Evolutionary conservation across 148 eudicot species (phyloP), one percentile per base, ranked within the genome.

Genomic region (Persicaria maculosa): DNA sequence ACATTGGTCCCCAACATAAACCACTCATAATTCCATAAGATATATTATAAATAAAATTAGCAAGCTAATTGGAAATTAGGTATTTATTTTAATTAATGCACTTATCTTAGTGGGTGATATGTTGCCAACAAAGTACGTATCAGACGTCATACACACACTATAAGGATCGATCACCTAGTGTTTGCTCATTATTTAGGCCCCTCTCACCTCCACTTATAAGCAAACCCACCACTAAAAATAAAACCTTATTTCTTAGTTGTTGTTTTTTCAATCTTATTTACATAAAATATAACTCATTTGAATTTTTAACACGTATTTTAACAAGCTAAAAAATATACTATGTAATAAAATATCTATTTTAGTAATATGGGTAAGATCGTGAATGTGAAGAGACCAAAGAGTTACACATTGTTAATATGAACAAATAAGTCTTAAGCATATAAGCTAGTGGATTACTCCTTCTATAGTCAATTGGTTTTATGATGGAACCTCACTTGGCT

Each of bases 81-180:
- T 65, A 40, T 65, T 65, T 1, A 15, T 43, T 65, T 40, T 12
- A 5, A 36, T 16, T 65, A 65, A 36, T 36, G 19, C 70, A 65
- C 47, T 43, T 40, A 65, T 25, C 10, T 47, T 71, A 71, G 50
- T 46, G 73, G 73, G 53, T 46, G 52, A 71, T 71, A 71, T 5
- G 70, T 71, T 71, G 73, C 73, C 73, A 71, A 19, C 54, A 71
- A 46, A 45, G 54, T 17, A 45, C 20, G 14, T 22, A 22, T 22
- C 25, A 17, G 8, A 71, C 73, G 73, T 71, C 73, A 71, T 47
- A 48, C 73, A 71, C 70, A 65, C 73, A 45, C 50, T 17, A 45
- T 25, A 14, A 19, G 46, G 25, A 22, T 22, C 25, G 31, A 31
- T 9, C 31, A 2, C 22, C 50, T 43, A 68, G 48, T 68, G 72